phyloP scores from a whole-genome alignment of 495 filamentous ascomycete species.

The Haplographium delicatum region DNA sequence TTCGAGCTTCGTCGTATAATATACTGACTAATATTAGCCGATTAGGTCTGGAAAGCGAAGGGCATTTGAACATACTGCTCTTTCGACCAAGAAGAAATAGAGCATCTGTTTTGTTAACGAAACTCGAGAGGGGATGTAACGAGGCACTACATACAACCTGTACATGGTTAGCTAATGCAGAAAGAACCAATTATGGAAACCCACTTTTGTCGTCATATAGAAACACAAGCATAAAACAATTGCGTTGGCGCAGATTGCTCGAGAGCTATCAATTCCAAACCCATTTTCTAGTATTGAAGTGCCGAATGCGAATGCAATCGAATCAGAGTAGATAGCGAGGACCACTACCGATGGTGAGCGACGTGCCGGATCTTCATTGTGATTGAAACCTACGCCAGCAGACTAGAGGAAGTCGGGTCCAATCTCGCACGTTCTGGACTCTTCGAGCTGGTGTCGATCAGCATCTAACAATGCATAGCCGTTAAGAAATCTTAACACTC shows the following conservation, averaged over 20 bases:
- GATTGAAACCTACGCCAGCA: constrained; percentile 37
- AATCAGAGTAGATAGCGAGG: constrained; percentile 46
- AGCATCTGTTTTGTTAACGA: constrained; percentile 34
- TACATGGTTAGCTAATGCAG: too few species aligned
- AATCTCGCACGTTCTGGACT: constrained; percentile 23
- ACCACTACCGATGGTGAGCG: constrained; percentile 33
- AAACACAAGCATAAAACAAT: constrained; percentile 45
- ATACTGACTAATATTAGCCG: too few species aligned
- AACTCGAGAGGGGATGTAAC: not conserved
- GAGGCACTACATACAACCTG: constrained; percentile 35
- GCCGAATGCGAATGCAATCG: constrained; percentile 44
- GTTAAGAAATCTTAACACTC: constrained; percentile 10
- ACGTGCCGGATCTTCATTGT: not conserved
- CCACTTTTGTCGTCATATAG: constrained; percentile 50
- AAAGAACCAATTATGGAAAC: too few species aligned
- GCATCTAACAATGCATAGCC: not conserved
- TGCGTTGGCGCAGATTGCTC: constrained; percentile 39
- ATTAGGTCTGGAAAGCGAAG: not conserved
- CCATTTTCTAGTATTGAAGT: constrained; percentile 45
- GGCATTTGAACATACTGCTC: constrained; percentile 39
- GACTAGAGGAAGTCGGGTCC: constrained; percentile 40
- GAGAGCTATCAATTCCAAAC: constrained; percentile 38
- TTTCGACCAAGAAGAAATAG: constrained; percentile 49
- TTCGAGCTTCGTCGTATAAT: constrained; percentile 39
- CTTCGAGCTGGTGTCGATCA: constrained; percentile 14